phyloP scores from a whole-genome alignment of 805 yeast species.

The Candida maesae region DNA sequence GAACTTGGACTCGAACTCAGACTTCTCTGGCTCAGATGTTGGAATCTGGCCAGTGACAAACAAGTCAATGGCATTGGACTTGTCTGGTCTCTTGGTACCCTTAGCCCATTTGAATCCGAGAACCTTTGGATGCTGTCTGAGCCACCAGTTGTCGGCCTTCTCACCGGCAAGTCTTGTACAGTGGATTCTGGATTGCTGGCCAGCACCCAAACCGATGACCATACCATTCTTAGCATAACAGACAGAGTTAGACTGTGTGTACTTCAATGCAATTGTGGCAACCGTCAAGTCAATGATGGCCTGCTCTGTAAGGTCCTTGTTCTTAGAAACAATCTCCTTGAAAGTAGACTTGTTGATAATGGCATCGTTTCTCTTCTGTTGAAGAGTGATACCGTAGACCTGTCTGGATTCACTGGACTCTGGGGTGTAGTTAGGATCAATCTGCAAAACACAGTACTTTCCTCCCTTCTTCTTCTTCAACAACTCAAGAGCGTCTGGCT shows the following conservation, averaged over 20 bases:
- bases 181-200: conserved; percentile 99
- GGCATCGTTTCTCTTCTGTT: conserved; percentile 97
- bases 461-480: conserved; percentile 94
- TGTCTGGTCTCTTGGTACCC: conserved; percentile 97
- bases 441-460: conserved; percentile 93
- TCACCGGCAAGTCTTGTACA: conserved; percentile 99
- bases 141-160: conserved; percentile 99
- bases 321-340: conserved; percentile 85
- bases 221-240: conserved; percentile 98
- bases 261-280: conserved; percentile 95
- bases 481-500: conserved; percentile 86
- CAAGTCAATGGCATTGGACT: conserved; percentile 95
- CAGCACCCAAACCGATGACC: conserved; percentile 99
- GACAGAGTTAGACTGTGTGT: conserved; percentile 98
- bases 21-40: conserved; percentile 83
- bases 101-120: conserved; percentile 94
- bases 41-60: conserved; percentile 92
- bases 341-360: conserved; percentile 86
- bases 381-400: conserved; percentile 92
- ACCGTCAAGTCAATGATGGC: conserved; percentile 92
- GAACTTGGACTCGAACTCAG: conserved; percentile 89
- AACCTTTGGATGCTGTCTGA: conserved; percentile 96
- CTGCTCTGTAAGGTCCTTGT: conserved; percentile 85
- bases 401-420: conserved; percentile 82
- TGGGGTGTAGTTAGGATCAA: conserved; percentile 92